These are phyloP conservation scores for Amanita pallidorosea DNA, from an alignment of 768 basidiomycete species.

Conservation along the genomic window DNA sequence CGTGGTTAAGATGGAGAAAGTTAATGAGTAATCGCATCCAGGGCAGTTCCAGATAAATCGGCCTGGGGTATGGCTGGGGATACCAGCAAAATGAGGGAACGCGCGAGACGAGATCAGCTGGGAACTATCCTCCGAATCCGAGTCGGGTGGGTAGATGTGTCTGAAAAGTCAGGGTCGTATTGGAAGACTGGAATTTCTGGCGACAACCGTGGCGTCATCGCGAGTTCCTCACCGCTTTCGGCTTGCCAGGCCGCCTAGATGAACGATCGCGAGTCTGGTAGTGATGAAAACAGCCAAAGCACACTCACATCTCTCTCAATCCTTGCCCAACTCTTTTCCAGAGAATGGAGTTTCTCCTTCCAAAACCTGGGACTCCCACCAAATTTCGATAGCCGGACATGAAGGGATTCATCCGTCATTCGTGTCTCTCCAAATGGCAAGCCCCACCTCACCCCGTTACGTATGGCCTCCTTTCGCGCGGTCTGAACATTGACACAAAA, in stretches of 20 bases:
- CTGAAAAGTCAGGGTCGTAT: constrained; percentile 52
- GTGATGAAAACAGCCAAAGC: not conserved
- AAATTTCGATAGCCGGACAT: not conserved
- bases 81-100: constrained; percentile 26
- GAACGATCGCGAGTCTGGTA: no score
- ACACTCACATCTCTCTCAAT: not conserved
- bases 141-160: constrained; percentile 33
- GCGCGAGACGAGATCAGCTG: constrained; percentile 11
- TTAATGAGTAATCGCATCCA: constrained; percentile 37
- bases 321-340: not conserved
- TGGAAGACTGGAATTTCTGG: constrained; percentile 8
- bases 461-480: constrained; percentile 21
- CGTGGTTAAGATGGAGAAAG: constrained; percentile 27
- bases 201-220: not conserved
- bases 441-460: constrained; percentile 19
- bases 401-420: constrained; percentile 5
- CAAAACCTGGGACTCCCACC: not conserved
- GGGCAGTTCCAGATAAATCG: constrained; percentile 46
- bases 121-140: constrained; percentile 23
- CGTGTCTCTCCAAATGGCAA: constrained; percentile 14
- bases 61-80: constrained; percentile 30
- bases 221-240: not conserved
- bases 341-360: not conserved
- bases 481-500: constrained; percentile 27
- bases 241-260: not conserved